These are phyloP conservation scores for Haplosporangium sp. DNA, from an alignment of 371 early-diverging fungal species.

Conservation along the genomic window DNA sequence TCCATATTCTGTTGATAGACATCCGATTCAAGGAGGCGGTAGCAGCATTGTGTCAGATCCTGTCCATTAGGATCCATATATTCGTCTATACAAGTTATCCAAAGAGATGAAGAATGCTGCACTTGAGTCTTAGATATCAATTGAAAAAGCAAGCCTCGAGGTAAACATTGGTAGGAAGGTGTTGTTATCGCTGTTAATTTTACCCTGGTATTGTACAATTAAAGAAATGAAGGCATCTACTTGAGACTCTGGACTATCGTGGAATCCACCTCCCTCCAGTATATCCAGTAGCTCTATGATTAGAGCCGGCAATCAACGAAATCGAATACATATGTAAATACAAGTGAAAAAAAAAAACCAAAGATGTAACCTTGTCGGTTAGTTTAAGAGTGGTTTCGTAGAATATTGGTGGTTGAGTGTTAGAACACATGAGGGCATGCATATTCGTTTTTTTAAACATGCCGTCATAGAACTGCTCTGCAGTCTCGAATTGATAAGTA, in stretches of 20 bases:
- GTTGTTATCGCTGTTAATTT: no score
- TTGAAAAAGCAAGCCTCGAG: no score
- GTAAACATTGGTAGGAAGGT: background rate
- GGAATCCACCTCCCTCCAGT: constrained; percentile 56
- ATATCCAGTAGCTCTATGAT: constrained; percentile 63
- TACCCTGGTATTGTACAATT: constrained; percentile 55
- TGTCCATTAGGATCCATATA: constrained; percentile 57
- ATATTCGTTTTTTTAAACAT: constrained; percentile 16
- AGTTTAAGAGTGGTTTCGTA: background rate
- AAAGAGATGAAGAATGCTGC: background rate
- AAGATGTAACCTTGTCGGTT: background rate
- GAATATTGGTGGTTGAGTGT: background rate
- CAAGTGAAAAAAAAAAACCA: background rate
- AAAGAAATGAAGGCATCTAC: constrained; percentile 59
- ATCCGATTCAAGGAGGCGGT: constrained; percentile 73
- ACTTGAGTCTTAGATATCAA: no score
- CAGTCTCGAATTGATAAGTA: constrained; percentile 46
- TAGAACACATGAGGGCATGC: background rate
- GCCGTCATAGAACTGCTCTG: constrained; percentile 63
- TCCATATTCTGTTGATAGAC: constrained; percentile 71
- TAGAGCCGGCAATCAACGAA: background rate
- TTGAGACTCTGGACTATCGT: constrained; percentile 55
- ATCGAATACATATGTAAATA: background rate
- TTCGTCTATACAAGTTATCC: constrained; percentile 56
- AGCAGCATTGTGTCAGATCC: constrained; percentile 69